Evolutionary conservation across 495 filamentous ascomycete species (phyloP).

Genomic region (Opeltia flavorubescens): DNA sequence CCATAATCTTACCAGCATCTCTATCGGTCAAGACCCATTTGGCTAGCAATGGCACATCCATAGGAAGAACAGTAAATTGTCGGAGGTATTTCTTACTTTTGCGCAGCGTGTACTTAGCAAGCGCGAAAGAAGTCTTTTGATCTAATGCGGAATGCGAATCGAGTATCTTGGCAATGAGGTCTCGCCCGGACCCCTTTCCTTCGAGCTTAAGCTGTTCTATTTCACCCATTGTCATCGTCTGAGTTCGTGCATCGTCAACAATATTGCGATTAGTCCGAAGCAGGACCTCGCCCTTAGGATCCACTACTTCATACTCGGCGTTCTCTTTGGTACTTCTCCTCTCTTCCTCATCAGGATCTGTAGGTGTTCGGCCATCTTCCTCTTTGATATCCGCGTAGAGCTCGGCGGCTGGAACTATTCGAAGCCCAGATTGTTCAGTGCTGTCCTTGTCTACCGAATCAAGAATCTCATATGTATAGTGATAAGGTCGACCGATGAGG

Average conservation of each 20-base stretch:
- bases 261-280: slow-evolving; percentile 68
- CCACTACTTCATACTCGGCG: slow-evolving; percentile 34
- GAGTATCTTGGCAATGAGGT: slow-evolving; percentile 76
- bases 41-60: slow-evolving; percentile 62
- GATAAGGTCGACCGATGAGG: slow-evolving; percentile 74
- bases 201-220: slow-evolving; percentile 84
- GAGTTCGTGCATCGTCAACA: slow-evolving; percentile 66
- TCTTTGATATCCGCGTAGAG: slow-evolving; percentile 66
- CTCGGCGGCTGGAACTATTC: slow-evolving; percentile 68
- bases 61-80: slow-evolving; percentile 66
- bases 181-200: slow-evolving; percentile 63
- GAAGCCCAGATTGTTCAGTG: slow-evolving; percentile 43
- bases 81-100: slow-evolving; percentile 89
- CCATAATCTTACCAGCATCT: slow-evolving; percentile 69
- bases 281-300: slow-evolving; percentile 42
- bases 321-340: slow-evolving; percentile 24
- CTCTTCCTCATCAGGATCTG: slow-evolving; percentile 31
- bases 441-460: slow-evolving; percentile 53
- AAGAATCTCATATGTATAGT: slow-evolving; percentile 78
- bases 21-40: slow-evolving; percentile 62
- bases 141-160: slow-evolving; percentile 73
- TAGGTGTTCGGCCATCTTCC: slow-evolving; percentile 30
- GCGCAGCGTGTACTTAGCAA: slow-evolving; percentile 87
- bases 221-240: slow-evolving; percentile 69
- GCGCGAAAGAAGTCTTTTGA: slow-evolving; percentile 84